Conservation (phyloP, 352 stramenopile species). For the Phytophthora fragariae region DNA sequence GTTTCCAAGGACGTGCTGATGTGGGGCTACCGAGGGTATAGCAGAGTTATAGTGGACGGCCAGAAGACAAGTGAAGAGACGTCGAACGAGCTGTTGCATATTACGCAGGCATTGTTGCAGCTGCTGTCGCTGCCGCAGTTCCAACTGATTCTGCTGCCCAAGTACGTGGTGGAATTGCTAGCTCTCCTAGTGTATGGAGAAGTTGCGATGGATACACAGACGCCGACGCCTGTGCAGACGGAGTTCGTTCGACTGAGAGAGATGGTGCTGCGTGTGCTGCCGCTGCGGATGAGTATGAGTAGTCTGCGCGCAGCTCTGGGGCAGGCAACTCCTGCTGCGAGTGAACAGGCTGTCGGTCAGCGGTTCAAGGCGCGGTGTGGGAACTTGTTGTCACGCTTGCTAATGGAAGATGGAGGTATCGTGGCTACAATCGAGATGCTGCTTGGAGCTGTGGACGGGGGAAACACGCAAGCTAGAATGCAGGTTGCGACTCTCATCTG, state of each 20-base stretch:
- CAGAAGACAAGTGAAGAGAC: conserved; percentile 20
- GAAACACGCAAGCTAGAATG: conserved; percentile 86
- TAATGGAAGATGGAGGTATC: conserved; percentile 80
- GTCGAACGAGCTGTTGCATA: conserved; percentile 46
- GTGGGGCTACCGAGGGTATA: conserved; percentile 46
- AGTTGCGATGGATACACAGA: conserved; percentile 31
- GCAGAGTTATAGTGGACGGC: conserved; percentile 8
- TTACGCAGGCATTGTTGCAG: conserved; percentile 61
- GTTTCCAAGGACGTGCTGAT: conserved; percentile 64
- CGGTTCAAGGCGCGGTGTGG: conserved; percentile 76
- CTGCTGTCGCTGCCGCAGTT: conserved; percentile 77
- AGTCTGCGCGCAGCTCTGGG: conserved; percentile 75
- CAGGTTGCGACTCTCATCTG: conserved; percentile 84
- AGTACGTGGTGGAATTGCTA: conserved; percentile 82
- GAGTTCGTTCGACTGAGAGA: conserved; percentile 52
- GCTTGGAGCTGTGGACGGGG: conserved; percentile 75
- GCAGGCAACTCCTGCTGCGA: conserved; percentile 38
- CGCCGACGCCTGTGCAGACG: conserved; percentile 19
- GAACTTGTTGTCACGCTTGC: conserved; percentile 58
- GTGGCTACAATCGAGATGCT: conserved; percentile 87
- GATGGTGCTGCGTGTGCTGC: conserved; percentile 58
- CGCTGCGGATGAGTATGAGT: conserved; percentile 76
- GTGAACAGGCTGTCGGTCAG: conserved; percentile 25
- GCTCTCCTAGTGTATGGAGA: conserved; percentile 70
- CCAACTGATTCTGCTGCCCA: conserved; percentile 79